Conservation (phyloP, 2,329 filamentous ascomycete genomes). For the Karstenula rhodostoma region DNA sequence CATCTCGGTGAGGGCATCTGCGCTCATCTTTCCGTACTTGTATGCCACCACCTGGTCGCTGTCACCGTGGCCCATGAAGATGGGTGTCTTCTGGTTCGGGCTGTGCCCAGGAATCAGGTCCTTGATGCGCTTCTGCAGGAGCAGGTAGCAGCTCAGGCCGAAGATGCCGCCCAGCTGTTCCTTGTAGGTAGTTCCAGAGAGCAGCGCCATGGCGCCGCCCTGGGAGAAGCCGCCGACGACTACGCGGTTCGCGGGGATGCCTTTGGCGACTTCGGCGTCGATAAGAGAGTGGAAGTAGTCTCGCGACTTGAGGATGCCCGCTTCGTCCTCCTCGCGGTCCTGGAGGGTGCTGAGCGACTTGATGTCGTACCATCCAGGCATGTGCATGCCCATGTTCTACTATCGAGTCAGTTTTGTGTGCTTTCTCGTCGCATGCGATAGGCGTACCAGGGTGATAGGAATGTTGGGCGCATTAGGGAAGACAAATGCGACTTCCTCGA, state of each 20-base stretch:
- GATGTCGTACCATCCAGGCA: slow-evolving; percentile 92
- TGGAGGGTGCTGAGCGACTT: slow-evolving; percentile 57
- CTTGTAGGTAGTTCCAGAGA: slow-evolving; percentile 77
- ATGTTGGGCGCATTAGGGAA: slow-evolving; percentile 90
- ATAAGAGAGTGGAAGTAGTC: slow-evolving; percentile 82
- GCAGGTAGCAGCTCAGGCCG: slow-evolving; percentile 82
- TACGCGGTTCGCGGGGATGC: slow-evolving; percentile 83
- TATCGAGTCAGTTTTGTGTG: neutral
- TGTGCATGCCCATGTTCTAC: slow-evolving; percentile 76
- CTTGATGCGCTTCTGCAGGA: slow-evolving; percentile 71
- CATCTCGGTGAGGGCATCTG: slow-evolving; percentile 70
- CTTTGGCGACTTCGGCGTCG: slow-evolving; percentile 78
- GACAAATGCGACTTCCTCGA: slow-evolving; percentile 91
- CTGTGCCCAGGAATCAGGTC: slow-evolving; percentile 53
- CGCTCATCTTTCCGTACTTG: slow-evolving; percentile 72
- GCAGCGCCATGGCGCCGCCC: slow-evolving; percentile 85
- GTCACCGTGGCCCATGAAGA: slow-evolving; percentile 91
- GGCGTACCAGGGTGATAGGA: slow-evolving; percentile 79
- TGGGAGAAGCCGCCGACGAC: slow-evolving; percentile 87
- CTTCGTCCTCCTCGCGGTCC: slow-evolving; percentile 67
- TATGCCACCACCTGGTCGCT: slow-evolving; percentile 76
- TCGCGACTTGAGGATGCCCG: slow-evolving; percentile 76
- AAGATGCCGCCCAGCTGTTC: slow-evolving; percentile 87
- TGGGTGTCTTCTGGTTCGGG: slow-evolving; percentile 77
- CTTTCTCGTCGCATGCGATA: neutral